Evolutionary conservation across 305 asterid species (phyloP).

Genomic region (Fraxinus sp.): DNA sequence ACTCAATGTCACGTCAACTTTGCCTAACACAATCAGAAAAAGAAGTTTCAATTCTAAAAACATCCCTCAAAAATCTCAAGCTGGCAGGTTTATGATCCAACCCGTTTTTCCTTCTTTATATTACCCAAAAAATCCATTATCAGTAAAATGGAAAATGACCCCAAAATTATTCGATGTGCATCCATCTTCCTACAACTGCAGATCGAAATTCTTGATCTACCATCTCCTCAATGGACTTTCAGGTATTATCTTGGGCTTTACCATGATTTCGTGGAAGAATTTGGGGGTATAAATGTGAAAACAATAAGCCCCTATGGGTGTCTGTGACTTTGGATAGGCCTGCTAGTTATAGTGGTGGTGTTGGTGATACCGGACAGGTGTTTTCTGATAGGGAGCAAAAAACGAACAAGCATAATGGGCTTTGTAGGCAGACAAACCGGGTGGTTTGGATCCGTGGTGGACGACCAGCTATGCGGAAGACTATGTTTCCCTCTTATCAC

Average conservation of each 20-base stretch:
- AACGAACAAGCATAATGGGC: conserved; percentile 79
- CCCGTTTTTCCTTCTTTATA: background rate
- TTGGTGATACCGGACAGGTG: conserved; percentile 16
- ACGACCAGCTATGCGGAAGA: conserved; percentile 64
- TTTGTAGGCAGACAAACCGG: conserved; percentile 88
- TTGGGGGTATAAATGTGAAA: conserved; percentile 39
- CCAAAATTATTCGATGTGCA: conserved; percentile 66
- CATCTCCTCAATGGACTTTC: background rate
- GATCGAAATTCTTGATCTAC: conserved; percentile 48
- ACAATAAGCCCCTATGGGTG: conserved; percentile 60
- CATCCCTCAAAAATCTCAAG: conserved; percentile 14
- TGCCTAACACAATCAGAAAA: conserved; percentile 19
- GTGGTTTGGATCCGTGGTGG: conserved; percentile 74
- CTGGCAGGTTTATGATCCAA: background rate
- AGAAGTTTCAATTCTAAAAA: background rate
- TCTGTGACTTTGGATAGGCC: conserved; percentile 78
- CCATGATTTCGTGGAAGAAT: conserved; percentile 42
- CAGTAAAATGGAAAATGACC: conserved; percentile 45
- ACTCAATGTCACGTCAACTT: conserved; percentile 2
- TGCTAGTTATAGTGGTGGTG: conserved; percentile 3
- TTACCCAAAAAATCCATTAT: background rate
- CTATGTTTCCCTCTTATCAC: conserved; percentile 93
- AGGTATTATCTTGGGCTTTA: conserved; percentile 47
- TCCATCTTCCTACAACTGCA: conserved; percentile 42
- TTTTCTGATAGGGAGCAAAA: conserved; percentile 39